Percentiles rank a stretch among this genome's conserved stretches.
phyloP scores from a whole-genome alignment of 2,329 filamentous ascomycete species.

The Akanthomyces muscarius region DNA sequence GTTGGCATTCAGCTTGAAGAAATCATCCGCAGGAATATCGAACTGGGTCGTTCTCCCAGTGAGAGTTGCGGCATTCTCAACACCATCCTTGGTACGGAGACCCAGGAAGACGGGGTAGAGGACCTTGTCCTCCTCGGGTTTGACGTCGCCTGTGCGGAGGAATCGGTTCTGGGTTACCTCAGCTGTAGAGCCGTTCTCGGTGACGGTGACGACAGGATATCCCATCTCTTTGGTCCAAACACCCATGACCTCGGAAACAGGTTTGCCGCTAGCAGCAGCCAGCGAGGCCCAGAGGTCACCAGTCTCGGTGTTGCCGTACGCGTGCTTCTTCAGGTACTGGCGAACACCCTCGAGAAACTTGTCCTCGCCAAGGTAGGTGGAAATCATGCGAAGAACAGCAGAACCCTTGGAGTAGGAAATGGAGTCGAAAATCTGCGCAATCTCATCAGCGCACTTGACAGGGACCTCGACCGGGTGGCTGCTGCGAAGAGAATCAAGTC shows the following conservation, averaged over 20 bases:
- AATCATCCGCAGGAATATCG: constrained; percentile 73
- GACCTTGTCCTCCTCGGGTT: constrained; percentile 84
- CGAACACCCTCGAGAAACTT: constrained; percentile 89
- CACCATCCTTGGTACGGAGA: constrained; percentile 75
- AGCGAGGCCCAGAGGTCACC: constrained; percentile 87
- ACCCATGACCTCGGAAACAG: constrained; percentile 84
- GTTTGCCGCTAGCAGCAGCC: constrained; percentile 84
- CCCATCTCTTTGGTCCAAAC: constrained; percentile 97
- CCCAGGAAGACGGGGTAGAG: constrained; percentile 88
- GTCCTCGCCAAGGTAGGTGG: constrained; percentile 89
- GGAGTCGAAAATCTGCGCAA: constrained; percentile 97
- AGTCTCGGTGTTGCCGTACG: constrained; percentile 92
- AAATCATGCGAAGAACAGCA: constrained; percentile 94
- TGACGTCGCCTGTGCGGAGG: constrained; percentile 85
- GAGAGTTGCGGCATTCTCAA: constrained; percentile 53
- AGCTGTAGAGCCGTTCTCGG: constrained; percentile 64
- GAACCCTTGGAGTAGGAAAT: constrained; percentile 98
- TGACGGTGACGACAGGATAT: constrained; percentile 85
- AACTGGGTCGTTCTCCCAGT: constrained; percentile 66
- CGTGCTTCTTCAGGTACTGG: constrained; percentile 89
- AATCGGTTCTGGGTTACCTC: constrained; percentile 93
- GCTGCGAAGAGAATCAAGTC: constrained; percentile 85
- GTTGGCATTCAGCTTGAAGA: constrained; percentile 96
- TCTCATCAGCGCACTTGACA: constrained; percentile 90
- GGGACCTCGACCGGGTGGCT: constrained; percentile 96